Evolutionary conservation across 2,329 filamentous ascomycete genomes (phyloP).

Genomic region (Colletotrichum acutatum): DNA sequence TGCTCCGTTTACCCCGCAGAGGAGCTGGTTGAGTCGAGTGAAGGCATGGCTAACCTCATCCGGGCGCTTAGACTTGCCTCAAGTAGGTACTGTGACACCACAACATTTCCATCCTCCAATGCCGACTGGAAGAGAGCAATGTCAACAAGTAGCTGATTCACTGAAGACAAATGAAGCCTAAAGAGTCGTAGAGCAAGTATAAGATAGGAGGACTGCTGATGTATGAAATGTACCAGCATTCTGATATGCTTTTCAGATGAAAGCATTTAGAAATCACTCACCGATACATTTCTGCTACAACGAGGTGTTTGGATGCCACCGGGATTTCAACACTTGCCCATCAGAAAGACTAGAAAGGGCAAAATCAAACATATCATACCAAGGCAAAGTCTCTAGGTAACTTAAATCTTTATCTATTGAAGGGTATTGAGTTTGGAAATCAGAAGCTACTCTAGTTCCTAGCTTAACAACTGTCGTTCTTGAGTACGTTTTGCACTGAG

Average conservation of each 20-base stretch:
- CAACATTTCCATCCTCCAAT: background rate
- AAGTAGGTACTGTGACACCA: background rate
- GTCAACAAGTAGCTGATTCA: background rate
- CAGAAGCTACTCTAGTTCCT: background rate
- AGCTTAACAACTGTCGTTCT: background rate
- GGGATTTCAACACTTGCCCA: too few species aligned
- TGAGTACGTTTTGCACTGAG: background rate
- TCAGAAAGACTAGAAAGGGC: too few species aligned
- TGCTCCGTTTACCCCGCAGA: constrained; percentile 20
- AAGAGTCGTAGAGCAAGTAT: too few species aligned
- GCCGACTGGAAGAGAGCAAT: background rate
- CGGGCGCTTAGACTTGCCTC: constrained; percentile 2
- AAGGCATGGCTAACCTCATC: background rate
- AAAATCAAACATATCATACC: too few species aligned
- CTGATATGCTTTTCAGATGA: background rate
- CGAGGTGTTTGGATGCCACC: too few species aligned
- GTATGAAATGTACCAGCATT: too few species aligned
- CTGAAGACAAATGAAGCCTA: background rate
- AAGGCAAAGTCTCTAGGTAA: too few species aligned
- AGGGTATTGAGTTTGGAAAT: too few species aligned
- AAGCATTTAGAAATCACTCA: too few species aligned
- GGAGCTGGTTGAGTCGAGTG: background rate
- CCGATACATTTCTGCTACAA: too few species aligned
- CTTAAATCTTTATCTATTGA: too few species aligned
- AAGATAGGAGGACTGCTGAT: too few species aligned